Conservation (phyloP, 2,329 filamentous ascomycete genomes). For the Helotiales sp. region DNA sequence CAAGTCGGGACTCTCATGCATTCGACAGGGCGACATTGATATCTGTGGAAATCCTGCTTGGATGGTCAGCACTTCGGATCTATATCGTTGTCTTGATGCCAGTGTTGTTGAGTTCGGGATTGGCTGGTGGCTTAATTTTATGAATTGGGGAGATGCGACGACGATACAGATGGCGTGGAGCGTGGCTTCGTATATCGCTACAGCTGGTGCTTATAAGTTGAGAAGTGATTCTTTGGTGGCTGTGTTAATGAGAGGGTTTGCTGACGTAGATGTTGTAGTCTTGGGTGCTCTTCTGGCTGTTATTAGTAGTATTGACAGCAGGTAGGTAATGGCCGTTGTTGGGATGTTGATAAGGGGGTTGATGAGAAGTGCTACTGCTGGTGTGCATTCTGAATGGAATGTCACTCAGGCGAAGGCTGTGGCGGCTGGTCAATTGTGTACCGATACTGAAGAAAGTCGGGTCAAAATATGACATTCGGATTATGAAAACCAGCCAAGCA, state of each 20-base stretch:
- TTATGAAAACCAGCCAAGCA: too few species aligned
- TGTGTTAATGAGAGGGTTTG: neutral
- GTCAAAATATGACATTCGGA: too few species aligned
- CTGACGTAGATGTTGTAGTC: neutral
- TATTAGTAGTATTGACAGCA: neutral
- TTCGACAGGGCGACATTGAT: neutral
- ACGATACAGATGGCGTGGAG: neutral
- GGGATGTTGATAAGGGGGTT: too few species aligned
- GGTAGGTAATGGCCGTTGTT: neutral
- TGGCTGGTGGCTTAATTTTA: neutral
- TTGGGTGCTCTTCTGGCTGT: neutral
- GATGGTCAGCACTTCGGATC: neutral
- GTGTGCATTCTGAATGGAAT: too few species aligned
- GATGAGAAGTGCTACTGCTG: too few species aligned
- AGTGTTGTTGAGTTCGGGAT: neutral
- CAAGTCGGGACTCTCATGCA: too few species aligned
- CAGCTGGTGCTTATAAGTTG: conserved; percentile 1
- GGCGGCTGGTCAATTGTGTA: too few species aligned
- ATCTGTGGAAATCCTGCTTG: neutral
- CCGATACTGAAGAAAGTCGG: too few species aligned
- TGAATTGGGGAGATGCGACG: neutral
- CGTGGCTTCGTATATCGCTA: neutral
- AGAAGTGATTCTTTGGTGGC: too few species aligned
- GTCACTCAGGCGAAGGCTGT: too few species aligned
- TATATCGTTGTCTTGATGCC: neutral